phyloP scores from a whole-genome alignment of 208 protist species.

The Vickermania ingenoplastis region DNA sequence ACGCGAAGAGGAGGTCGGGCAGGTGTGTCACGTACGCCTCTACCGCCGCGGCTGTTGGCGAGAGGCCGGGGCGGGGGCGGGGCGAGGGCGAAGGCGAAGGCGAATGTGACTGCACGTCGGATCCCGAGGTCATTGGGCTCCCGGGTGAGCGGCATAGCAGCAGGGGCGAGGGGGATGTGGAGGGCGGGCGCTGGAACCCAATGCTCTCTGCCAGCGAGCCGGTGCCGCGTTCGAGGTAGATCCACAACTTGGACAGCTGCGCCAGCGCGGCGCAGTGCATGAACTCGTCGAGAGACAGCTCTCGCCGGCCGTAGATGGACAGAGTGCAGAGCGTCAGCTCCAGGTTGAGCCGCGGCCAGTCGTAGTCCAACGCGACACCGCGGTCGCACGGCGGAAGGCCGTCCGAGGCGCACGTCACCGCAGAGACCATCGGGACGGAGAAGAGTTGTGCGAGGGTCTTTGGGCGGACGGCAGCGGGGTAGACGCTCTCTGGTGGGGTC shows the following conservation, averaged over 20 bases:
- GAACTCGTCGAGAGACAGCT: constrained; percentile 23
- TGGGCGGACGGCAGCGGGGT: constrained; percentile 14
- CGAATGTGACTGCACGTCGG: neutral
- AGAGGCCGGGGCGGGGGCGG: neutral
- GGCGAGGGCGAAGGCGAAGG: neutral
- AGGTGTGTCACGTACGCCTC: neutral
- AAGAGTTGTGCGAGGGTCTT: constrained; percentile 13
- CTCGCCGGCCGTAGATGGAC: constrained; percentile 18
- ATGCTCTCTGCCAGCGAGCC: constrained; percentile 7
- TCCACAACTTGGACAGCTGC: constrained; percentile 42
- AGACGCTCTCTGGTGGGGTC: constrained; percentile 11
- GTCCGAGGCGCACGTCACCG: neutral
- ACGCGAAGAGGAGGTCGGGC: neutral
- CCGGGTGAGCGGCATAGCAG: neutral
- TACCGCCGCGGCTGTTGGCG: neutral
- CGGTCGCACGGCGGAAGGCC: constrained; percentile 2
- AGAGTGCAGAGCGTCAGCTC: constrained; percentile 39
- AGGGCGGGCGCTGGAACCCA: neutral
- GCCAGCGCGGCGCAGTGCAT: constrained; percentile 26
- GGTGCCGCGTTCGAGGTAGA: constrained; percentile 15
- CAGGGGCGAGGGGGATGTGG: neutral
- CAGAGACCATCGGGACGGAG: neutral
- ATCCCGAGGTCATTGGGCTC: neutral
- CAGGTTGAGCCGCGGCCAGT: constrained; percentile 24
- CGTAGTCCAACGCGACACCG: constrained; percentile 5